These are phyloP conservation scores for Castanea crenata DNA, from an alignment of 306 rosid species.

Conservation along the genomic window DNA sequence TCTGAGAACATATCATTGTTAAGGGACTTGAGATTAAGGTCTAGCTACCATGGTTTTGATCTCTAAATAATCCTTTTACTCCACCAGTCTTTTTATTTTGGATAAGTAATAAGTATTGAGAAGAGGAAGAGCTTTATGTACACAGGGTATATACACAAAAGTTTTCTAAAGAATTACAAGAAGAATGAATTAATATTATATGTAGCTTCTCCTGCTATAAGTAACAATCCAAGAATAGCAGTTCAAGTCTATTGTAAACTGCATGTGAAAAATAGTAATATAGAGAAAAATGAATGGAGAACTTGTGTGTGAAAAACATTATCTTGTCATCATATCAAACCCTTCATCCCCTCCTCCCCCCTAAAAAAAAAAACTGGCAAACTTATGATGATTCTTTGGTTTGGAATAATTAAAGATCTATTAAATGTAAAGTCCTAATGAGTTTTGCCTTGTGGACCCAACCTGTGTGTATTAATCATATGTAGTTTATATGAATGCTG, in stretches of 20 bases:
- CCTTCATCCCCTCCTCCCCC: too few relatives aligned
- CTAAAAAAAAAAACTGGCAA: neutral
- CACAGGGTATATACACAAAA: too few relatives aligned
- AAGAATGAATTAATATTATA: neutral
- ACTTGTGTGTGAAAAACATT: neutral
- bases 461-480: neutral
- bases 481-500: neutral
- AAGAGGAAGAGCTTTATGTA: too few relatives aligned
- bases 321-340: neutral
- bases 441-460: neutral
- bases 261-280: neutral
- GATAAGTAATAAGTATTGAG: too few relatives aligned
- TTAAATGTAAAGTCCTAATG: neutral
- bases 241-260: neutral
- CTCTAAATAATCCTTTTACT: neutral
- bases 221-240: neutral
- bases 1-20: neutral
- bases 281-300: neutral
- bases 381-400: neutral
- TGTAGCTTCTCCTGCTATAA: neutral
- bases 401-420: neutral
- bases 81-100: too few relatives aligned
- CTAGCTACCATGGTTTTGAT: neutral
- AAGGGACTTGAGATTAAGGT: neutral
- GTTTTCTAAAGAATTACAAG: too few relatives aligned